phyloP scores from a whole-genome alignment of 2,329 filamentous ascomycete genomes.

The Cladosporium sp. region DNA sequence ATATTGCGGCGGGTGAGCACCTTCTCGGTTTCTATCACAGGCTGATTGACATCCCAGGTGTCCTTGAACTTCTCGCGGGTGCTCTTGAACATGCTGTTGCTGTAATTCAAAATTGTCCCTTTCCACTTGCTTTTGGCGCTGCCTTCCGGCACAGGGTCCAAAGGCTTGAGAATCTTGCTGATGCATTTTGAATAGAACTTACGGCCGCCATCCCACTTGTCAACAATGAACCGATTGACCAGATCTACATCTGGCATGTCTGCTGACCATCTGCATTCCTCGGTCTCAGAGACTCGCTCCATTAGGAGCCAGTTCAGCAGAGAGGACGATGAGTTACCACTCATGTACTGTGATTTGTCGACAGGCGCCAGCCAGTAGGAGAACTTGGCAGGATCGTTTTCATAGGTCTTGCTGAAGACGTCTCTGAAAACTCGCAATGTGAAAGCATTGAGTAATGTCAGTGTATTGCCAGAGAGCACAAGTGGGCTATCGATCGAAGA shows the following conservation, averaged over 20 bases:
- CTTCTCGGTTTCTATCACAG: conserved; percentile 71
- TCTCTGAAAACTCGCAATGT: conserved; percentile 75
- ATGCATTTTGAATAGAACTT: conserved; percentile 51
- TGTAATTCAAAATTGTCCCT: conserved; percentile 75
- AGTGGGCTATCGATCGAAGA: conserved; percentile 37
- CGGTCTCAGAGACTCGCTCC: conserved; percentile 33
- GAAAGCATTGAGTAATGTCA: conserved; percentile 62
- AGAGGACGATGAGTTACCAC: not conserved
- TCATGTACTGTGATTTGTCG: conserved; percentile 7
- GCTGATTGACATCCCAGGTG: conserved; percentile 63
- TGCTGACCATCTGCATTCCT: conserved; percentile 43
- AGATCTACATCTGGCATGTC: conserved; percentile 38
- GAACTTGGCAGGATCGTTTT: conserved; percentile 57
- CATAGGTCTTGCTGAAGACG: conserved; percentile 83
- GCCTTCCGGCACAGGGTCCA: conserved; percentile 59
- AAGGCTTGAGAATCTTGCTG: conserved; percentile 53
- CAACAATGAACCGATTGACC: conserved; percentile 50
- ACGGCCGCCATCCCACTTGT: conserved; percentile 53
- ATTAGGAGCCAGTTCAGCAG: conserved; percentile 60
- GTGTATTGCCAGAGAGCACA: conserved; percentile 36
- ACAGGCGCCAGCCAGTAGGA: conserved; percentile 78
- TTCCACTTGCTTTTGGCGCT: conserved; percentile 40
- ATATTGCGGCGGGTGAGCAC: conserved; percentile 77
- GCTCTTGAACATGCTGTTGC: conserved; percentile 67
- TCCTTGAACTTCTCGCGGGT: conserved; percentile 44